Evolutionary conservation across 2,329 filamentous ascomycete species (phyloP), one percentile per base, ranked within the genome.

Genomic region (Xylaria sp.): DNA sequence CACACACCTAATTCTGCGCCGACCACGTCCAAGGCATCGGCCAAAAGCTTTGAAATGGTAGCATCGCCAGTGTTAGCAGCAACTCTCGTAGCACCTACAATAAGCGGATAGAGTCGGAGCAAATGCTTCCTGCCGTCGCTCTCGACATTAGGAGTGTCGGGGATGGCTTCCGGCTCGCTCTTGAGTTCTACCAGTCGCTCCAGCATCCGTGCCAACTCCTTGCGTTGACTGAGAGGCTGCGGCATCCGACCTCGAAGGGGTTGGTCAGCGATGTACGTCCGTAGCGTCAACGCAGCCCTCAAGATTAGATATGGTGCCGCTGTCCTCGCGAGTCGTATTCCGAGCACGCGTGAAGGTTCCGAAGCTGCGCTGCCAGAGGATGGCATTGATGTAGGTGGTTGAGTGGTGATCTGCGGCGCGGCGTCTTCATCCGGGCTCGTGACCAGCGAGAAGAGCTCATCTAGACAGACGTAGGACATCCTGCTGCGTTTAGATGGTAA

Each of bases 221-320:
- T 90, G 49, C 92, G 87, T 75, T 97, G 92, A 9, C 89, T 90
- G 5, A 93, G 83, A 0, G 95, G 95, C 77, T 96, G 92, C 4
- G 96, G 96, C 89, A 96, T 96, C 56, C 90, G 87, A 0, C 96
- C 94, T 15, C 96, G 86, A 22, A 99, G 83, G 0, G 95, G 94
- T 76, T 97, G 95, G 77, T 99, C 96, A 3, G 94, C 92, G 51
- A 96, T 90, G 76, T 97, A 98, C 0, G 90, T 85, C 63, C 93
- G 90, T n/a, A 98, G 81, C 0, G 92, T 90, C 17, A 97, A 83
- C 0, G 92, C 93, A 13, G 92, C 89, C 2, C 96, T 89, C 1
- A 97, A 82, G 50, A 98, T 90, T 2, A 98, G 84, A 73, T 93
- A 95, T 0, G 93, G 93, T 0, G 92, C 90, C 0, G 90, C 88